Conservation (phyloP, 352 stramenopile species). For the Blastocystis hominis region DNA sequence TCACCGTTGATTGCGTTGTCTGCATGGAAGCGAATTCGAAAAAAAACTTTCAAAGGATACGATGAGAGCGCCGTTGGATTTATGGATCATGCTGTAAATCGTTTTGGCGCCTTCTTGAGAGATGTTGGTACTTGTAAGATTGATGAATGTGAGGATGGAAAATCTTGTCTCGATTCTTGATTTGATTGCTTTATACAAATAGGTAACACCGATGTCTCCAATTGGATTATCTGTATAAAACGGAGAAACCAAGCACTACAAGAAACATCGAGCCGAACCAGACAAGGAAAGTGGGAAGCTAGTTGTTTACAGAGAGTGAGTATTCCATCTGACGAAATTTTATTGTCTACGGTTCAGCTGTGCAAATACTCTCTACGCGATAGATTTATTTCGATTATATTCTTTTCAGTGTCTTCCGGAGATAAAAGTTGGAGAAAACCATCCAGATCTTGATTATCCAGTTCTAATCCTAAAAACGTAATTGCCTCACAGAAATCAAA, state of each 20-base stretch:
- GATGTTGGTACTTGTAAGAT: neutral
- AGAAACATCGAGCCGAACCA: neutral
- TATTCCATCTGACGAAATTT: neutral
- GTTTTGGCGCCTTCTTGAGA: neutral
- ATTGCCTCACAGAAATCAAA: neutral
- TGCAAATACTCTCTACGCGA: neutral
- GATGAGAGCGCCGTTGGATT: neutral
- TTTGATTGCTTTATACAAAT: neutral
- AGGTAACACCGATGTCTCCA: neutral
- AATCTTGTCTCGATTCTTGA: neutral
- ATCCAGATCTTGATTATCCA: neutral
- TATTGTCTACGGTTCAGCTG: neutral
- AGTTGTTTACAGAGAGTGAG: neutral
- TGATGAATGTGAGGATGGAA: neutral
- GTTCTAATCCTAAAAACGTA: neutral
- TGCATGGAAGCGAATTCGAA: neutral
- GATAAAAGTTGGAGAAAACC: neutral
- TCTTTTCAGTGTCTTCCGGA: neutral
- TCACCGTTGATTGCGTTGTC: slow-evolving; percentile 22
- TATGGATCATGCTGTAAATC: slow-evolving; percentile 4
- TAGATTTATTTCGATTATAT: neutral
- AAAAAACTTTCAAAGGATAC: neutral
- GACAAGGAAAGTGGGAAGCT: neutral
- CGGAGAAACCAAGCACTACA: neutral
- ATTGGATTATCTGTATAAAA: slow-evolving; percentile 5